Evolutionary conservation across 2,329 filamentous ascomycete species (phyloP).

Genomic region (Elsinoe necatrix): DNA sequence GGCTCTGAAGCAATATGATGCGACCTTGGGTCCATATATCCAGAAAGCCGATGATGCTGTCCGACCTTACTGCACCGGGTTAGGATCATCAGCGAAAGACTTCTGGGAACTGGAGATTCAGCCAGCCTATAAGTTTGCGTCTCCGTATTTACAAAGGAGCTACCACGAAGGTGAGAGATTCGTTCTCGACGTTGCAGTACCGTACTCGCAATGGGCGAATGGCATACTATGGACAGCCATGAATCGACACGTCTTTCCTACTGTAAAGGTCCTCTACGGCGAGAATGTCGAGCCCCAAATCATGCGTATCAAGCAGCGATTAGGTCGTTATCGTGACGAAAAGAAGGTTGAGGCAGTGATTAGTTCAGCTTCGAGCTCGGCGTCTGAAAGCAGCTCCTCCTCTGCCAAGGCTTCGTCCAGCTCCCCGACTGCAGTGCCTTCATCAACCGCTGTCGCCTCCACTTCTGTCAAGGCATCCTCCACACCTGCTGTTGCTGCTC

Average conservation of each 20-base stretch:
- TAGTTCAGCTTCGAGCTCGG: conserved; percentile 30
- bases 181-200: conserved; percentile 60
- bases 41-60: conserved; percentile 49
- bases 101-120: conserved; percentile 65
- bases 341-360: conserved; percentile 53
- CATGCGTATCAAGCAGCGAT: conserved; percentile 78
- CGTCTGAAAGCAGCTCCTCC: neutral
- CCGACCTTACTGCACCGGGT: conserved; percentile 64
- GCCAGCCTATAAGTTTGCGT: conserved; percentile 64
- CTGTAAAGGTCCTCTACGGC: conserved; percentile 68
- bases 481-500: neutral
- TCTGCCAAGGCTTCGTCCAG: conserved; percentile 21
- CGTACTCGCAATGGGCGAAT: conserved; percentile 63
- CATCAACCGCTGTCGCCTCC: neutral
- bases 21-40: conserved; percentile 65
- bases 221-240: conserved; percentile 62
- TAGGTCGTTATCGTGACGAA: conserved; percentile 65
- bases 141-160: conserved; percentile 63
- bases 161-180: conserved; percentile 62
- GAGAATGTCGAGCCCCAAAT: conserved; percentile 95
- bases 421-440: conserved; percentile 18
- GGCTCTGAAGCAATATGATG: conserved; percentile 58
- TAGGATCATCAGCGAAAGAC: conserved; percentile 54
- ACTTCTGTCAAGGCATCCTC: neutral
- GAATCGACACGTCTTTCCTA: conserved; percentile 70